A percentile compares a stretch with the other conserved stretches of the same genome.
Conservation (phyloP, 176 grass and related monocot genomes). For the Carex myosuroides region DNA sequence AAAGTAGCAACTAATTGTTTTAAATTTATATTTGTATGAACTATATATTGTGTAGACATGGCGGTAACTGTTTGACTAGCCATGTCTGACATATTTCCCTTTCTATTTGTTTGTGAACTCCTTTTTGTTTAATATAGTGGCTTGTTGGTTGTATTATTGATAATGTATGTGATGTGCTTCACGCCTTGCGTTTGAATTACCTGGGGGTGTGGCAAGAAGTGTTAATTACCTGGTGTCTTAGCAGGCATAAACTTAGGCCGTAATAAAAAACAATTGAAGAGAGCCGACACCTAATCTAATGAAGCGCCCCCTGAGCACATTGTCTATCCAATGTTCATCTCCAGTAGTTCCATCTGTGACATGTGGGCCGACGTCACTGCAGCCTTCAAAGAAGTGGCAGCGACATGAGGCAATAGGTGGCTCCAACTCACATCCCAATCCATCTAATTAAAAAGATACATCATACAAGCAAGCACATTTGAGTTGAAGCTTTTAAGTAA, state of each 20-base stretch:
- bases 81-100: too few species aligned
- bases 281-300: conserved; percentile 53
- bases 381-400: conserved; percentile 90
- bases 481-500: background rate
- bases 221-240: background rate
- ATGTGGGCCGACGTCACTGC: conserved; percentile 28
- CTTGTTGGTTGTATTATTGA: too few species aligned
- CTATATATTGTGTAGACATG: too few species aligned
- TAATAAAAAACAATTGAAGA: conserved; percentile 7
- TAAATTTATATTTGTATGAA: too few species aligned
- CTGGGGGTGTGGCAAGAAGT: too few species aligned
- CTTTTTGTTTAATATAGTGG: too few species aligned
- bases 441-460: conserved; percentile 28
- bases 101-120: too few species aligned
- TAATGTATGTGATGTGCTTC: too few species aligned
- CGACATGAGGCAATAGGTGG: conserved; percentile 55
- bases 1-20: too few species aligned
- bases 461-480: background rate
- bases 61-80: too few species aligned
- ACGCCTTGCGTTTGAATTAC: too few species aligned
- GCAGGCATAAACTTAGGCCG: background rate
- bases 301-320: conserved; percentile 81
- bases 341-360: conserved; percentile 16
- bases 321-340: conserved; percentile 80
- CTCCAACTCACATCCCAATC: conserved; percentile 31